Evolutionary conservation across 169 alveolate species (phyloP).

Genomic region (Amoebophrya sp.): DNA sequence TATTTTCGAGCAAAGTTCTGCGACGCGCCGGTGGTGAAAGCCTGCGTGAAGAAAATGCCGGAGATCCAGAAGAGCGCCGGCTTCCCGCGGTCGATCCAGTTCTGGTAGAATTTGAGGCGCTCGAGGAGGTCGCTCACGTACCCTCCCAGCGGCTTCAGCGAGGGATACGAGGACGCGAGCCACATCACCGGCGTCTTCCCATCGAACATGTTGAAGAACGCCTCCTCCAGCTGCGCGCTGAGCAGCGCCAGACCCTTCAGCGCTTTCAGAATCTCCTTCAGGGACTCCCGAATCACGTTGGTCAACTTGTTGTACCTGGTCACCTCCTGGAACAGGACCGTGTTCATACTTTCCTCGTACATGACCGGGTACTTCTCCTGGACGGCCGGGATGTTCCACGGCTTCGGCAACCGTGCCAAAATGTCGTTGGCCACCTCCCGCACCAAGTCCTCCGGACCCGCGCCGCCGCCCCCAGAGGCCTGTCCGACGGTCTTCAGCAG

Average conservation of each 20-base stretch:
- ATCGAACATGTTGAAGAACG: conserved; percentile 51
- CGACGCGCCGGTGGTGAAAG: conserved; percentile 72
- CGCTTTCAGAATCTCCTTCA: conserved; percentile 63
- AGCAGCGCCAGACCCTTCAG: conserved; percentile 69
- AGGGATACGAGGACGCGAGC: conserved; percentile 63
- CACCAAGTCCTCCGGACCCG: conserved; percentile 40
- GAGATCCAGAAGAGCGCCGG: conserved; percentile 69
- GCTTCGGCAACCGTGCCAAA: conserved; percentile 60
- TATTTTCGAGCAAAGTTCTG: conserved; percentile 76
- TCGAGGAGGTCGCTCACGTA: conserved; percentile 65
- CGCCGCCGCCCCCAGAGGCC: conserved; percentile 34
- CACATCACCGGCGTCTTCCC: conserved; percentile 67
- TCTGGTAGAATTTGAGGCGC: conserved; percentile 64
- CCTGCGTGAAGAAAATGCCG: conserved; percentile 70
- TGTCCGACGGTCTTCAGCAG: conserved; percentile 38
- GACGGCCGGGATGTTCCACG: conserved; percentile 52
- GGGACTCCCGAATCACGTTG: conserved; percentile 53
- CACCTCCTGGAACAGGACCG: conserved; percentile 74
- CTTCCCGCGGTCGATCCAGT: conserved; percentile 69
- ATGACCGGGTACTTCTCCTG: conserved; percentile 63
- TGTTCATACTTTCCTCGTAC: conserved; percentile 71
- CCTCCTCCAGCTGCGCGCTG: conserved; percentile 45
- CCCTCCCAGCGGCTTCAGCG: conserved; percentile 67
- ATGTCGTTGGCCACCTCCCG: conserved; percentile 40
- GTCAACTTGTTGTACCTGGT: conserved; percentile 67